Percentiles rank a stretch among this genome's conserved stretches.
phyloP scores from a whole-genome alignment of 2,329 filamentous ascomycete genomes.

The Fusarium sp. region DNA sequence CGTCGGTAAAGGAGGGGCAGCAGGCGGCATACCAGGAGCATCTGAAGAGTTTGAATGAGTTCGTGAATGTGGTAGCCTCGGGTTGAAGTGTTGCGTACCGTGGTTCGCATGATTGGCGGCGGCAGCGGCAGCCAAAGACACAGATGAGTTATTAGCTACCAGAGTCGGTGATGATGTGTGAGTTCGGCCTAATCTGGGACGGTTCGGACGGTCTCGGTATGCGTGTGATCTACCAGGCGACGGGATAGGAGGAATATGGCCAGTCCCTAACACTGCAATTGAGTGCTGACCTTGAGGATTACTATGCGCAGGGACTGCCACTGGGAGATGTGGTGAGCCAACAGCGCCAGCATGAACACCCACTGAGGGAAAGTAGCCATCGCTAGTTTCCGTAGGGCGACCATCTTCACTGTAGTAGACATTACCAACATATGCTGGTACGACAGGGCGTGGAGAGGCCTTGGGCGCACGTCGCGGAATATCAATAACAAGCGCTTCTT shows the following conservation, averaged over 20 bases:
- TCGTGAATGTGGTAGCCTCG: slow-evolving; percentile 63
- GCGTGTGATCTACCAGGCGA: slow-evolving; percentile 77
- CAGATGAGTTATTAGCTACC: slow-evolving; percentile 61
- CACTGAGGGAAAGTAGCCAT: slow-evolving; percentile 85
- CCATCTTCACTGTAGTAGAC: slow-evolving; percentile 73
- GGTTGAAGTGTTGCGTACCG: slow-evolving; percentile 51
- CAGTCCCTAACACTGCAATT: slow-evolving; percentile 84
- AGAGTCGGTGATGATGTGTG: slow-evolving; percentile 86
- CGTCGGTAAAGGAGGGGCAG: slow-evolving; percentile 64
- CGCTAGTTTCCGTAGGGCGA: slow-evolving; percentile 74
- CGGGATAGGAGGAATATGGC: slow-evolving; percentile 82
- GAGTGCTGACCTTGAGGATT: slow-evolving; percentile 64
- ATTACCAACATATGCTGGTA: slow-evolving; percentile 53
- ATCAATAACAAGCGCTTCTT: slow-evolving; percentile 93
- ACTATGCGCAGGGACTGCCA: slow-evolving; percentile 54
- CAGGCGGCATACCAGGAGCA: slow-evolving; percentile 58
- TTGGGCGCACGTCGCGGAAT: slow-evolving; percentile 84
- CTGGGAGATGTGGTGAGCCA: slow-evolving; percentile 56
- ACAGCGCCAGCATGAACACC: slow-evolving; percentile 57
- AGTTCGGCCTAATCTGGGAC: slow-evolving; percentile 74
- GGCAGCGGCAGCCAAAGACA: slow-evolving; percentile 50
- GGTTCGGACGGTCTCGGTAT: slow-evolving; percentile 67
- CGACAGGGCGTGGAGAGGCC: slow-evolving; percentile 70
- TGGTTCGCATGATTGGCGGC: slow-evolving; percentile 50
- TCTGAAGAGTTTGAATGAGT: slow-evolving; percentile 72